Evolutionary conservation across 1,139 yeast species (phyloP).

Genomic region (Martiniozyma asiatica): DNA sequence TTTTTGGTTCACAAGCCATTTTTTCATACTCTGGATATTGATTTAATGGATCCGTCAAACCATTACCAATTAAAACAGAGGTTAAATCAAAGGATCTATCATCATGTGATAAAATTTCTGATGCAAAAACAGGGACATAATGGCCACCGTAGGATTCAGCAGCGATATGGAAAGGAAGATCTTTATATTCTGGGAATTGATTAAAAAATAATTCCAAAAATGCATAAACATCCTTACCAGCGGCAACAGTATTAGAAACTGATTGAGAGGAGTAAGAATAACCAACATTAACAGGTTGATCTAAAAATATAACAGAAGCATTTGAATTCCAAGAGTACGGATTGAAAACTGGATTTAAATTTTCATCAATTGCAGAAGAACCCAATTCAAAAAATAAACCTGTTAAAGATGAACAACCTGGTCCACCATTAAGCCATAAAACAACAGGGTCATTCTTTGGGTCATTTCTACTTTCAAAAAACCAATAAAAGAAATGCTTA

Average conservation of each 20-base stretch:
- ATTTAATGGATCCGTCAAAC: constrained; percentile 83
- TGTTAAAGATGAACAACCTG: constrained; percentile 82
- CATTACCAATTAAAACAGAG: constrained; percentile 90
- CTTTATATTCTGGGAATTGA: constrained; percentile 75
- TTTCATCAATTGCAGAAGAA: constrained; percentile 53
- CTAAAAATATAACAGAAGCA: constrained; percentile 84
- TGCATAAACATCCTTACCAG: constrained; percentile 88
- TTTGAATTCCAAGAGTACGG: constrained; percentile 82
- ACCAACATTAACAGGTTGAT: constrained; percentile 92
- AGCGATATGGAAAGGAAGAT: constrained; percentile 79
- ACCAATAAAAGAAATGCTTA: constrained; percentile 78
- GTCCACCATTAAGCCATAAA: constrained; percentile 86
- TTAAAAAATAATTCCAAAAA: constrained; percentile 82
- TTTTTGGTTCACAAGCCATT: constrained; percentile 88
- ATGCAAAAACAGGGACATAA: constrained; percentile 87
- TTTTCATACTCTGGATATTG: constrained; percentile 87
- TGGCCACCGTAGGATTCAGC: constrained; percentile 99
- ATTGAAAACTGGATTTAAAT: constrained; percentile 61
- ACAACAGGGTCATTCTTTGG: constrained; percentile 77
- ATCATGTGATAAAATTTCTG: constrained; percentile 69
- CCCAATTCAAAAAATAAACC: constrained; percentile 91
- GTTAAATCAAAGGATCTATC: constrained; percentile 76
- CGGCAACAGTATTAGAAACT: constrained; percentile 71
- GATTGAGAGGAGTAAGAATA: constrained; percentile 63
- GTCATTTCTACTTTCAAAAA: constrained; percentile 83